These are phyloP conservation scores for Candolleomyces efflorescens DNA, from an alignment of 768 basidiomycete species.

Conservation along the genomic window DNA sequence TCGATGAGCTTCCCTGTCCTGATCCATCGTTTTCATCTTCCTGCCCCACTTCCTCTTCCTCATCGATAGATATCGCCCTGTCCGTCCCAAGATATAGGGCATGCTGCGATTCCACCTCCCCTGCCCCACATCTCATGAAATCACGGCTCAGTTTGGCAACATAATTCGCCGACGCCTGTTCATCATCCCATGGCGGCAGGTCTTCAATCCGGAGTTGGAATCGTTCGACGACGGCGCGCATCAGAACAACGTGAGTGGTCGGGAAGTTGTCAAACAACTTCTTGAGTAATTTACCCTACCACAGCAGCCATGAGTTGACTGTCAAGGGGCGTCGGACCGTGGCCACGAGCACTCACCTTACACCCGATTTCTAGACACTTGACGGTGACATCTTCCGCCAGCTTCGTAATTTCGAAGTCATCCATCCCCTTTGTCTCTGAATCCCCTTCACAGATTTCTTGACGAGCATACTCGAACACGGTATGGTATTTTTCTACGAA, in stretches of 20 bases:
- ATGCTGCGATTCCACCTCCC: constrained; percentile 21
- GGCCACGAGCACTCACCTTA: constrained; percentile 34
- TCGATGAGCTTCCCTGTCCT: neutral
- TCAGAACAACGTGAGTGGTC: constrained; percentile 38
- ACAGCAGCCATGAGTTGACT: neutral
- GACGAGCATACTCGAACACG: constrained; percentile 46
- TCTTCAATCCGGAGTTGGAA: constrained; percentile 52
- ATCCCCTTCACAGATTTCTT: constrained; percentile 28
- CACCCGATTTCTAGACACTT: constrained; percentile 60
- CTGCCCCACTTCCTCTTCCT: constrained; percentile 11
- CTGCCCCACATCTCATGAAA: constrained; percentile 30
- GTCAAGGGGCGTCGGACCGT: neutral
- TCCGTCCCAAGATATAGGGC: constrained; percentile 17
- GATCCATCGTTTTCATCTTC: neutral
- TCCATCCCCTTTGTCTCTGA: constrained; percentile 39
- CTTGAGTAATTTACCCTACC: constrained; percentile 62
- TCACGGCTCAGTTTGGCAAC: constrained; percentile 54
- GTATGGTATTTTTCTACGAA: constrained; percentile 58
- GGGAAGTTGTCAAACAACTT: constrained; percentile 48
- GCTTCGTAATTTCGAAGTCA: constrained; percentile 33
- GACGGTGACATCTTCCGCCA: constrained; percentile 57
- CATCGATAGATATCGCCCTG: constrained; percentile 3
- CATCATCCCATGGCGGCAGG: constrained; percentile 48
- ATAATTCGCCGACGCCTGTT: constrained; percentile 38
- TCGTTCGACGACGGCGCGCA: constrained; percentile 41